Base-by-base conservation (phyloP, 2,329 filamentous ascomycete species). In the Blastomyces silverae region DNA sequence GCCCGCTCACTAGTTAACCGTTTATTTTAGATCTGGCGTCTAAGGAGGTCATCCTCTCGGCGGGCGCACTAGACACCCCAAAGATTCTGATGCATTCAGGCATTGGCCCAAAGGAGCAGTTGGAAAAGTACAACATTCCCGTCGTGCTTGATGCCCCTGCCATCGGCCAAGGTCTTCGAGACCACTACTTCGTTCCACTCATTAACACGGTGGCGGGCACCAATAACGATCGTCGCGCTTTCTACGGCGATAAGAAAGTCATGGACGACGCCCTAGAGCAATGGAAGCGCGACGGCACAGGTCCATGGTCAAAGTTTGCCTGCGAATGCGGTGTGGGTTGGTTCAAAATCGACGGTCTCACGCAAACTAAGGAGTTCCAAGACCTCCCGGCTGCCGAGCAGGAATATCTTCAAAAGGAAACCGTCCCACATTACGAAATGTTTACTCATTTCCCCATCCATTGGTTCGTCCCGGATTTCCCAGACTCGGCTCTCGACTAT, bases 361-460 rank as follows among this genome's bases (percentile, higher is more conserved):
- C 74, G 0, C 64, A 72, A 0, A 78, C 76, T 0, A 67, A 76
- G 0, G 82, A 87, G 69, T 86, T 85, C 70, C 72, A 80, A 52
- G 78, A 73, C 0, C 75, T 88, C 0, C 79, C 83, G 0, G 63
- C 67, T 0, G 64, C 75, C 0, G 75, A 79, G 11, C 79, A 82
- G 68, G 71, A 74, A 0, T 81, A 79, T 66, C 71, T 88, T 0
- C 71, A 70, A 55, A 76, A 77, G 25, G 76, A 79, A 17, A 84
- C 82, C 0, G 78, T 87, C 1, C 86, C 86, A 0, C 79, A 83
- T 59, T 86, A 80, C 67, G 86, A 88, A 68, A 71, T 87, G 20
- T 64, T 81, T 10, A 80, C 77, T 1, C 80, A 83, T 65, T 76
- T 80, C 64, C 78, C 79, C 0, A 67, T 79, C 3, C 81, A 82